phyloP scores from a whole-genome alignment of 345 rosid species.

The Populus pruinosa region DNA sequence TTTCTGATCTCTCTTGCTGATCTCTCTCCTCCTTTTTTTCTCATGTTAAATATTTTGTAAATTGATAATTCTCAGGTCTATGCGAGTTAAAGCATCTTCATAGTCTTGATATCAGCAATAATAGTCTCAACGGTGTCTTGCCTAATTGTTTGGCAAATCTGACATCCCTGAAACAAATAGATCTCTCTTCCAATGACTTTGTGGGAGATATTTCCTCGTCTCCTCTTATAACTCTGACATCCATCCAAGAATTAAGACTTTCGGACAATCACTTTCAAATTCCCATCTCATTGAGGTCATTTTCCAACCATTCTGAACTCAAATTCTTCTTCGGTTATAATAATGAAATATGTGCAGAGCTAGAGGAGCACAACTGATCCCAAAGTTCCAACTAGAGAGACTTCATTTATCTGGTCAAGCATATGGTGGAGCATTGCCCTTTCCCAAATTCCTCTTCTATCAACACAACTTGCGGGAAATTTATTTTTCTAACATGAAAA shows the following conservation, averaged over 20 bases:
- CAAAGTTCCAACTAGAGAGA: background rate
- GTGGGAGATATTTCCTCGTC: background rate
- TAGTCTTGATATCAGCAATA: background rate
- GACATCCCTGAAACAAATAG: background rate
- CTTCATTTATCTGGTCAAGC: background rate
- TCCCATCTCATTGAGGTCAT: background rate
- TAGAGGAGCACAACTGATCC: too few species aligned
- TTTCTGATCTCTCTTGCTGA: background rate
- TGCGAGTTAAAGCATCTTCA: background rate
- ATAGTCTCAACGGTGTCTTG: background rate
- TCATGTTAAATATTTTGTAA: too few species aligned
- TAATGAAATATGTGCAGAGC: too few species aligned
- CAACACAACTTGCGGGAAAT: background rate
- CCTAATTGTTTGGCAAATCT: background rate
- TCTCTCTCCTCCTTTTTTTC: too few species aligned
- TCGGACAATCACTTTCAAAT: background rate
- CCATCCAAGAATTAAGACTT: background rate
- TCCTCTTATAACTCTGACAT: background rate
- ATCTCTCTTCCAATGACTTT: background rate
- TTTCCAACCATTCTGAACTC: background rate
- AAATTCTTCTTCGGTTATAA: too few species aligned
- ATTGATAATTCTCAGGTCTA: background rate
- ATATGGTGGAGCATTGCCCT: background rate
- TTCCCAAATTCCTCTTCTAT: background rate
- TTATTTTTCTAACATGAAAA: background rate